Evolutionary conservation across 495 filamentous ascomycete genomes (phyloP).

Genomic region (Talaromyces nanjingensis): DNA sequence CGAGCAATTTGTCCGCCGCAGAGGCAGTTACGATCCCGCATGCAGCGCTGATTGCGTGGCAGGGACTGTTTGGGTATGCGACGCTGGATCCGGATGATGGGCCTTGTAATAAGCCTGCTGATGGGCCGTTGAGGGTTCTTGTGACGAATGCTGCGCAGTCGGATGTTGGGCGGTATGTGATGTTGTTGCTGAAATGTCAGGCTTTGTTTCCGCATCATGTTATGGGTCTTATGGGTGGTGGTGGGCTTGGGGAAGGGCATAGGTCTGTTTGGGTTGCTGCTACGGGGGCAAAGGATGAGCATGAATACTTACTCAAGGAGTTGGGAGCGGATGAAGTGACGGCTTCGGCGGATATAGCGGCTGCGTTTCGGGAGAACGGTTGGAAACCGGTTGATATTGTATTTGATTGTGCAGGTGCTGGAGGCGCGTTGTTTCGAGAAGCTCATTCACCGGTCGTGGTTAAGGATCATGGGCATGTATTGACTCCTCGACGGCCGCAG

Average conservation of each 20-base stretch:
- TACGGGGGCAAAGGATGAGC: constrained; percentile 24
- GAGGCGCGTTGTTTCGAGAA: constrained; percentile 24
- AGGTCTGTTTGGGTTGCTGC: constrained; percentile 29
- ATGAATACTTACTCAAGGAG: constrained; percentile 20
- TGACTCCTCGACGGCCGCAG: constrained; percentile 18
- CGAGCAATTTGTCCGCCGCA: constrained; percentile 36
- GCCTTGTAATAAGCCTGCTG: constrained; percentile 10
- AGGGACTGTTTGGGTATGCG: constrained; percentile 50
- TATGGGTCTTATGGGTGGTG: constrained; percentile 12
- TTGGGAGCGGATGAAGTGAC: constrained; percentile 26
- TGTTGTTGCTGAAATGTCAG: constrained; percentile 29
- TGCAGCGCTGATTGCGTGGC: constrained; percentile 49
- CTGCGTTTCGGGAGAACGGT: constrained; percentile 23
- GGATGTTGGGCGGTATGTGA: constrained; percentile 30
- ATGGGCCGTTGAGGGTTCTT: constrained; percentile 24
- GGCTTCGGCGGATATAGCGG: constrained; percentile 20
- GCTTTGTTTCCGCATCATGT: constrained; percentile 25
- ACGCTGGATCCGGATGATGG: constrained; percentile 23
- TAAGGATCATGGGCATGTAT: constrained; percentile 26
- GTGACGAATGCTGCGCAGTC: constrained; percentile 31
- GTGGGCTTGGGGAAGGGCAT: not conserved
- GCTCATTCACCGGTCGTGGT: constrained; percentile 27
- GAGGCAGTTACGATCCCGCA: constrained; percentile 48
- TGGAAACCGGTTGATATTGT: constrained; percentile 35
- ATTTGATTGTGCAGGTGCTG: constrained; percentile 27